Evolutionary conservation across 108 stramenopile species (phyloP).

Genomic region (Pelagomonas calceolata): DNA sequence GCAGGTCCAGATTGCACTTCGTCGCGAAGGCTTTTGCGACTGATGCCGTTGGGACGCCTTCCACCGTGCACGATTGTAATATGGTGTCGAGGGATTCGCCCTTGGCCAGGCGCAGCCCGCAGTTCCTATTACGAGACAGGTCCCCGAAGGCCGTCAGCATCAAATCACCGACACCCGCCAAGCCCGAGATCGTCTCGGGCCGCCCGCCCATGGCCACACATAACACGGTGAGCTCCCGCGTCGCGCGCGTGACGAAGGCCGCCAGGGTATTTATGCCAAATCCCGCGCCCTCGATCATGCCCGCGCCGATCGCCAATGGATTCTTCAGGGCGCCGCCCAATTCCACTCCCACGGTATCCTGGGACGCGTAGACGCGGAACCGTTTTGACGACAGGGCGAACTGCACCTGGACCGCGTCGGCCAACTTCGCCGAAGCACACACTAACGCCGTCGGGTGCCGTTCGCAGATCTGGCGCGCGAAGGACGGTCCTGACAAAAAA

Average conservation of each 20-base stretch:
- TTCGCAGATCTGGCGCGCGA: constrained; percentile 67
- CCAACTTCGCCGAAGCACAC: constrained; percentile 56
- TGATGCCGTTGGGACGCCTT: constrained; percentile 59
- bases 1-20: constrained; percentile 53
- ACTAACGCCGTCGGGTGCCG: constrained; percentile 66
- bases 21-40: constrained; percentile 58
- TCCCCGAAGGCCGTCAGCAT: constrained; percentile 69
- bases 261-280: constrained; percentile 75
- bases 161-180: constrained; percentile 66
- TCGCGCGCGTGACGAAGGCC: constrained; percentile 61
- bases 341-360: constrained; percentile 58
- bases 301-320: constrained; percentile 69
- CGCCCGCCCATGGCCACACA: constrained; percentile 64
- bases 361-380: constrained; percentile 61
- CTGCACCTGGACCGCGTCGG: constrained; percentile 29
- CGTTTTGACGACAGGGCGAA: constrained; percentile 11
- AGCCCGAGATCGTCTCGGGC: constrained; percentile 57
- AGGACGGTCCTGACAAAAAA: constrained; percentile 67
- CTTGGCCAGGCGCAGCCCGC: constrained; percentile 56
- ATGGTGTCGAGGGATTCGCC: constrained; percentile 63
- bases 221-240: constrained; percentile 48
- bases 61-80: constrained; percentile 41
- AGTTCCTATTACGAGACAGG: constrained; percentile 57
- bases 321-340: constrained; percentile 76
- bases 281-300: constrained; percentile 61